Evolutionary conservation across 164 flowering plant species (phyloP).

Genomic region (Chimonanthus praecox): DNA sequence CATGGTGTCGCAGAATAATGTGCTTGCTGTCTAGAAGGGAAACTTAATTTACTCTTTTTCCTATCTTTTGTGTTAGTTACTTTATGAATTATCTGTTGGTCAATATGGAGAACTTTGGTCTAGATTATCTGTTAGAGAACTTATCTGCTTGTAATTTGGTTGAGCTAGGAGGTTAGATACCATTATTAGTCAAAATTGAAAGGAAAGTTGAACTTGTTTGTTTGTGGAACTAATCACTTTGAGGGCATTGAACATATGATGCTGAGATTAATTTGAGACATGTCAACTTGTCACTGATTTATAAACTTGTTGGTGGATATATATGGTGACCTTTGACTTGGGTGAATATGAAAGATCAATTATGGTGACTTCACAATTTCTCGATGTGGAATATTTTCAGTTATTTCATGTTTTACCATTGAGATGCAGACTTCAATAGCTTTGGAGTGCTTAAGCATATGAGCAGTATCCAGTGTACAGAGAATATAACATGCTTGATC

Average conservation of each 20-base stretch:
- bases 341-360: conserved; percentile 10
- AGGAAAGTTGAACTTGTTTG: conserved; percentile 6
- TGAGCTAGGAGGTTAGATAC: conserved; percentile 9
- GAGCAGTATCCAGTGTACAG: conserved; percentile 1
- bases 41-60: conserved; percentile 2
- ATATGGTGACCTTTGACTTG: conserved; percentile 2
- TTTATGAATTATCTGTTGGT: background rate
- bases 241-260: conserved; percentile 13
- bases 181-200: conserved; percentile 8
- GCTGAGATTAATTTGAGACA: conserved; percentile 10
- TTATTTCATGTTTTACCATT: conserved; percentile 5
- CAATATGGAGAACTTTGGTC: conserved; percentile 7
- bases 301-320: conserved; percentile 8
- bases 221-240: conserved; percentile 15
- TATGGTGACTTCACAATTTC: conserved; percentile 9
- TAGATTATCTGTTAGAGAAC: conserved; percentile 20
- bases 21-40: conserved; percentile 14
- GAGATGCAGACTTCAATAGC: conserved; percentile 6
- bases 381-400: conserved; percentile 11
- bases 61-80: background rate
- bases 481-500: conserved; percentile 7
- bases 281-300: conserved; percentile 11
- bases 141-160: background rate
- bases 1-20: conserved; percentile 18
- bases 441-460: conserved; percentile 9